Conservation (phyloP, 805 yeast genomes). For the Saccharomyces kudriavzevii region DNA sequence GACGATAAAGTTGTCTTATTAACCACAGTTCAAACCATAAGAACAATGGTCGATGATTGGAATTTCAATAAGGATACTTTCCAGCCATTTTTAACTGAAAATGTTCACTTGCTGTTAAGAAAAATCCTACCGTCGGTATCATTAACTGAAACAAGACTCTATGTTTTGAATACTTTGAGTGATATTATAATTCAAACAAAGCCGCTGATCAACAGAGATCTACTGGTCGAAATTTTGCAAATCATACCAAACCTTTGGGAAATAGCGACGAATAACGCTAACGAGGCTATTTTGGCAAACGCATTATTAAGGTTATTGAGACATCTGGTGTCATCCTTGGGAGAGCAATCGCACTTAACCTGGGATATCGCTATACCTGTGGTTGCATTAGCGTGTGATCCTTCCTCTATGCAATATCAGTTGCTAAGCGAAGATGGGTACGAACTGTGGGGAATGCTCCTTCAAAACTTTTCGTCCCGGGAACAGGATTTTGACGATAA, state of each 20-base stretch:
- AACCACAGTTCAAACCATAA: conserved; percentile 63
- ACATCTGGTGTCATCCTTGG: conserved; percentile 48
- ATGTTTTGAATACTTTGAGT: conserved; percentile 58
- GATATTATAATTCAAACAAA: conserved; percentile 56
- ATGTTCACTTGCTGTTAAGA: conserved; percentile 41
- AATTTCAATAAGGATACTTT: conserved; percentile 67
- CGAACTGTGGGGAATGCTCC: conserved; percentile 68
- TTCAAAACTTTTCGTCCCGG: conserved; percentile 50
- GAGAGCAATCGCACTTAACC: conserved; percentile 42
- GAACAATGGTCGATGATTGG: conserved; percentile 74
- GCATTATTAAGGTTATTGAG: conserved; percentile 49
- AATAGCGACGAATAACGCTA: conserved; percentile 32
- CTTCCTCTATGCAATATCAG: conserved; percentile 44
- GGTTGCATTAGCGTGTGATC: conserved; percentile 53
- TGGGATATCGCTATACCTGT: conserved; percentile 57
- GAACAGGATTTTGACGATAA: conserved; percentile 28
- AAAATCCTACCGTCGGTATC: conserved; percentile 42
- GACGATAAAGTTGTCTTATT: conserved; percentile 77
- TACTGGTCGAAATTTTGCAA: conserved; percentile 43
- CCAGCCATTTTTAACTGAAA: conserved; percentile 51
- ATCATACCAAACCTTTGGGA: conserved; percentile 79
- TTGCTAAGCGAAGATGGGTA: conserved; percentile 77
- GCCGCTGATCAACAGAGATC: conserved; percentile 47
- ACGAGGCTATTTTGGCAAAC: conserved; percentile 39
- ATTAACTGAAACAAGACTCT: conserved; percentile 69